Evolutionary conservation across 2,329 filamentous ascomycete genomes (phyloP).

Genomic region (Penicillium griseofulvum): DNA sequence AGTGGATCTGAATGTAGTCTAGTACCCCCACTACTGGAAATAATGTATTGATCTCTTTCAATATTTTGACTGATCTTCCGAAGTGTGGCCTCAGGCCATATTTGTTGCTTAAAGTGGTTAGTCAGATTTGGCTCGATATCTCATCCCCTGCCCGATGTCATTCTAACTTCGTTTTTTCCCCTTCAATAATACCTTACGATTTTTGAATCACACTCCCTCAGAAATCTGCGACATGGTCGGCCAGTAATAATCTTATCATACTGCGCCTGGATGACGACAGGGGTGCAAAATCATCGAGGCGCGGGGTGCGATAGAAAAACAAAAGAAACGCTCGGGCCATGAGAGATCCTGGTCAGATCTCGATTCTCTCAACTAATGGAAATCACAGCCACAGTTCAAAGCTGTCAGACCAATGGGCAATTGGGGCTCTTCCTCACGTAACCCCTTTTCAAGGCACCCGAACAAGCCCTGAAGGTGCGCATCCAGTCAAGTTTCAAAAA

Average conservation of each 20-base stretch:
- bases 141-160: background rate
- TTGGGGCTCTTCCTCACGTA: background rate
- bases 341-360: background rate
- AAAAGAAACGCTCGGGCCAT: background rate
- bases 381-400: background rate
- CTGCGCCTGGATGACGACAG: background rate
- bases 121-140: background rate
- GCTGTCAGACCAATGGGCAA: background rate
- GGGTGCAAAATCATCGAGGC: background rate
- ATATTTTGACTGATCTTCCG: background rate
- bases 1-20: background rate
- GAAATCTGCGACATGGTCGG: background rate
- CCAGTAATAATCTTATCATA: background rate
- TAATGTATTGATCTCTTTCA: background rate
- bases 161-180: background rate
- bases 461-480: background rate
- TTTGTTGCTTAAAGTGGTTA: background rate
- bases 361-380: conserved; percentile 1
- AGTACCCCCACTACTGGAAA: background rate
- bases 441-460: background rate
- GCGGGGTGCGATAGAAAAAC: conserved; percentile 3
- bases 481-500: background rate
- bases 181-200: background rate
- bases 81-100: background rate
- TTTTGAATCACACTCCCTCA: background rate